These are phyloP conservation scores for Aspergillus ustus DNA, from an alignment of 2,329 filamentous ascomycete species.

Conservation along the genomic window DNA sequence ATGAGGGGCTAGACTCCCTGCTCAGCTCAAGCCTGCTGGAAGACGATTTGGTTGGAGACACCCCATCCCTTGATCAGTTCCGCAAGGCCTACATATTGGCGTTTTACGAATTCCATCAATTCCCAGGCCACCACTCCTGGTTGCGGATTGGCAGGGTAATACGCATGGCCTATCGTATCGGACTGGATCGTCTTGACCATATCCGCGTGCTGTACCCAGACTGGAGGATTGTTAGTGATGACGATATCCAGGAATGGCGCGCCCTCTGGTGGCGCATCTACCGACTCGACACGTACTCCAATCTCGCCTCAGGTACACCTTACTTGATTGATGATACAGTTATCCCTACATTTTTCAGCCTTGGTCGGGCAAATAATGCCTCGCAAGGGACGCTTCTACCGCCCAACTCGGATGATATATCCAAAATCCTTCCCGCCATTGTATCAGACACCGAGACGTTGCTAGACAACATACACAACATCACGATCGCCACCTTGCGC, in stretches of 20 bases:
- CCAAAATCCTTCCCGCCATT: conserved; percentile 4
- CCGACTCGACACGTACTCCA: conserved; percentile 43
- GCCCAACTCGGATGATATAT: too few species aligned
- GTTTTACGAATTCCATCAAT: conserved; percentile 45
- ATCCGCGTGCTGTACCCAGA: conserved; percentile 32
- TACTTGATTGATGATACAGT: conserved; percentile 18
- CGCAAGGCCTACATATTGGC: conserved; percentile 41
- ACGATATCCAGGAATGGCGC: conserved; percentile 43
- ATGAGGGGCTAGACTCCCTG: conserved; percentile 10
- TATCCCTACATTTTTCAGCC: background rate
- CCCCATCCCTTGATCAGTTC: conserved; percentile 32
- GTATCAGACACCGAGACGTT: conserved; percentile 6
- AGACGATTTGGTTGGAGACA: conserved; percentile 17
- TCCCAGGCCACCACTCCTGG: conserved; percentile 39
- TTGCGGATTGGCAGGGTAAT: conserved; percentile 38
- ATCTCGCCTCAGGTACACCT: conserved; percentile 32
- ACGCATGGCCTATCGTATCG: conserved; percentile 39
- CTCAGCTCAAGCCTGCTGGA: conserved; percentile 21
- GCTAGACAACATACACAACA: background rate
- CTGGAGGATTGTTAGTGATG: conserved; percentile 29
- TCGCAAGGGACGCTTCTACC: too few species aligned
- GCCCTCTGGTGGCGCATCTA: conserved; percentile 45
- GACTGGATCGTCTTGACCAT: conserved; percentile 40
- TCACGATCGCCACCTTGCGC: conserved; percentile 8
- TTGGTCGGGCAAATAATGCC: too few species aligned